Evolutionary conservation across 768 basidiomycete genomes (phyloP).

Genomic region (Serendipita indica): DNA sequence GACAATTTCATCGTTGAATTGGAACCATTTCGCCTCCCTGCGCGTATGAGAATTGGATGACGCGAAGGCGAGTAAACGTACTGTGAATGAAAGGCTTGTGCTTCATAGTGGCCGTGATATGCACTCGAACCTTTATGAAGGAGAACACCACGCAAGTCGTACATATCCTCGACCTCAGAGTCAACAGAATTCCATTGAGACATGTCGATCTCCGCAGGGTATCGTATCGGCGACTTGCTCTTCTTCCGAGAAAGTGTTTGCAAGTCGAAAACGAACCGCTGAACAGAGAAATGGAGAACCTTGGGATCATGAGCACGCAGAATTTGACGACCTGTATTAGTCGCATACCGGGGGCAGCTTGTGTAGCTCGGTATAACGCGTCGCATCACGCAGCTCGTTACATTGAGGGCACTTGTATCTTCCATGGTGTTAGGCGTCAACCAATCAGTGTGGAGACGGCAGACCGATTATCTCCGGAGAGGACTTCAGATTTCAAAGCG

Average conservation of each 20-base stretch:
- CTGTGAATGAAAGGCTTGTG: slow-evolving; percentile 62
- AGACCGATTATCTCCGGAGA: slow-evolving; percentile 75
- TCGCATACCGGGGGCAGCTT: slow-evolving; percentile 49
- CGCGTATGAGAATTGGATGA: slow-evolving; percentile 6
- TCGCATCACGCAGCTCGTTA: slow-evolving; percentile 58
- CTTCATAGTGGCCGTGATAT: slow-evolving; percentile 81
- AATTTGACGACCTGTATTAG: background rate
- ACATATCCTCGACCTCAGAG: slow-evolving; percentile 28
- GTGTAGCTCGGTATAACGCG: slow-evolving; percentile 54
- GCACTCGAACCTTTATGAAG: slow-evolving; percentile 87
- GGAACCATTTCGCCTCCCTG: slow-evolving; percentile 67
- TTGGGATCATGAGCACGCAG: background rate
- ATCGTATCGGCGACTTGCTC: slow-evolving; percentile 65
- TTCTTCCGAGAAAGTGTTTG: slow-evolving; percentile 72
- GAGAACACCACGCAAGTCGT: slow-evolving; percentile 73
- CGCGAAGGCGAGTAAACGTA: slow-evolving; percentile 24
- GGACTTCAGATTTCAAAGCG: slow-evolving; percentile 49
- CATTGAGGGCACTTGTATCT: slow-evolving; percentile 78
- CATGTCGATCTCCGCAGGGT: slow-evolving; percentile 66
- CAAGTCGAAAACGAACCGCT: slow-evolving; percentile 85
- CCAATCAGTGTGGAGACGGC: background rate
- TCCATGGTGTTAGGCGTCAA: slow-evolving; percentile 5
- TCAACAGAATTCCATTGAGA: slow-evolving; percentile 28
- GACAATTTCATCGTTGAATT: slow-evolving; percentile 84
- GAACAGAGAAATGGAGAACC: slow-evolving; percentile 74